Percentiles rank a stretch among this genome's conserved stretches.
Conservation (phyloP, 257 asterid genomes). For the Mentha longifolia region DNA sequence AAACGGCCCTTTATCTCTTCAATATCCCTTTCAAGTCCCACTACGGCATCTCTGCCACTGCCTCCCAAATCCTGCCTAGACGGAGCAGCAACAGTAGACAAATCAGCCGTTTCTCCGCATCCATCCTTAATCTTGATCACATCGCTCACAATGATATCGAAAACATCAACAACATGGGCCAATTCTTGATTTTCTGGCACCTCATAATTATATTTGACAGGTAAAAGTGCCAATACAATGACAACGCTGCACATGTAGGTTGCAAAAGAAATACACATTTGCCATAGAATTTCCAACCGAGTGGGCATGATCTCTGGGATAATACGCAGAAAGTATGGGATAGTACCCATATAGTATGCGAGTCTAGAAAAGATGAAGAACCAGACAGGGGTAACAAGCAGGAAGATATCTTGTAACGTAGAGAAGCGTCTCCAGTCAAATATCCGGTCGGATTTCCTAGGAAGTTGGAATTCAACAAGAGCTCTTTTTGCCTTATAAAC, state of each 20-base stretch:
- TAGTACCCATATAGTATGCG: no score
- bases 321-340: no score
- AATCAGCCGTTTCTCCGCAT: not conserved
- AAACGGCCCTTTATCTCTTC: not conserved
- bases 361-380: no score
- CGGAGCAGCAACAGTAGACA: not conserved
- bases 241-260: no score
- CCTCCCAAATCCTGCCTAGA: not conserved
- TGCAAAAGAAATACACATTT: no score
- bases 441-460: not conserved
- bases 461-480: not conserved
- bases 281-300: no score
- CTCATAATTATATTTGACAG: no score
- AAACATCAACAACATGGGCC: not conserved
- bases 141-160: not conserved
- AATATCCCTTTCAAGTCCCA: conserved; percentile 16
- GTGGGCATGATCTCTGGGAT: no score
- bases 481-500: not conserved
- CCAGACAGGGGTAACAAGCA: no score
- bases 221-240: no score
- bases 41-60: not conserved
- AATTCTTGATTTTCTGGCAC: not conserved
- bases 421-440: no score
- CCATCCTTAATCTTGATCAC: not conserved
- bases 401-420: no score